These are phyloP conservation scores for Chlamydomonas incerta DNA, from an alignment of 139 green algal genomes.

Conservation along the genomic window DNA sequence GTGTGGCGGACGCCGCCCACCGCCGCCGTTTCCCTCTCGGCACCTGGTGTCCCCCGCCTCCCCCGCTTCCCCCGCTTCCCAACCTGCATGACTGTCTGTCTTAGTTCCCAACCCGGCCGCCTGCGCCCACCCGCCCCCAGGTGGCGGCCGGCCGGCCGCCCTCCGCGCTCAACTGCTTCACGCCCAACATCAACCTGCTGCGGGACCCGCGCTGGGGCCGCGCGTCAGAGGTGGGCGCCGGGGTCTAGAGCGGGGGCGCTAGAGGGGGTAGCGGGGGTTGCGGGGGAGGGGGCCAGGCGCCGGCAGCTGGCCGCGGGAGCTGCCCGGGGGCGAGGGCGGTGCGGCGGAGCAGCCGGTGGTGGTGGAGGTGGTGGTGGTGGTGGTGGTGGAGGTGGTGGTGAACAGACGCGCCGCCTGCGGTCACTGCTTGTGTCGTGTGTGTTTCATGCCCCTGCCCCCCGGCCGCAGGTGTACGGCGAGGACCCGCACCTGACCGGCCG, in stretches of 20 bases:
- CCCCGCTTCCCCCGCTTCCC: neutral
- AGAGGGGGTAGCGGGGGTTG: neutral
- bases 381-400: too few species aligned
- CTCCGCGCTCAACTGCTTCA: constrained; percentile 51
- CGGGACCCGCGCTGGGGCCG: constrained; percentile 64
- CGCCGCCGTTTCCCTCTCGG: neutral
- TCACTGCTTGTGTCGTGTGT: too few species aligned
- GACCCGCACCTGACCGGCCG: constrained; percentile 53
- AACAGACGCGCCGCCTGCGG: neutral
- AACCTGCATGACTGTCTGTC: too few species aligned
- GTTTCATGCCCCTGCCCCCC: too few species aligned
- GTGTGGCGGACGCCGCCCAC: neutral
- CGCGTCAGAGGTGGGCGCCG: constrained; percentile 28
- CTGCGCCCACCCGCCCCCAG: neutral
- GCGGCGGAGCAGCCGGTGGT: too few species aligned
- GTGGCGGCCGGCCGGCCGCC: neutral
- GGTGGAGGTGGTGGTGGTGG: too few species aligned
- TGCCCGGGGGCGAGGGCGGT: too few species aligned
- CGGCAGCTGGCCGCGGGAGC: too few species aligned
- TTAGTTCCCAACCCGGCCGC: too few species aligned
- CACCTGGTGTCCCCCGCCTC: neutral
- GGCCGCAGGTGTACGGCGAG: constrained; percentile 58
- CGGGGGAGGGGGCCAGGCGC: neutral
- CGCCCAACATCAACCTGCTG: constrained; percentile 68
- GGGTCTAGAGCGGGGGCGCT: too few species aligned